phyloP scores from a whole-genome alignment of 257 asterid species.

The Rubia yunnanensis region DNA sequence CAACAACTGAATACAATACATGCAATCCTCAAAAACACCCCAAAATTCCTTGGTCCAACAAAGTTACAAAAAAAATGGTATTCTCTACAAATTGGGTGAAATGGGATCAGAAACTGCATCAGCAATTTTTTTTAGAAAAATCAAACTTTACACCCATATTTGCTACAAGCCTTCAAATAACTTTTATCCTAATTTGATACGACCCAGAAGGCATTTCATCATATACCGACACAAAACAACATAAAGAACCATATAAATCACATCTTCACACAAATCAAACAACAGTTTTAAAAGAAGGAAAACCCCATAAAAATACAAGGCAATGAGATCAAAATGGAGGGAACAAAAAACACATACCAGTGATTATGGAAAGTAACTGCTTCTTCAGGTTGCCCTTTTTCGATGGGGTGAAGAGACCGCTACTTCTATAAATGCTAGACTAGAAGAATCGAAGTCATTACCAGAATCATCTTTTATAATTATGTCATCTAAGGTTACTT shows the following conservation, averaged over 20 bases:
- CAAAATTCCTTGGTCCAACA: not conserved
- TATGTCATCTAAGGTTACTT: no score
- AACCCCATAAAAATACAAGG: not conserved
- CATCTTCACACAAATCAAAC: not conserved
- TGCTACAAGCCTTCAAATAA: not conserved
- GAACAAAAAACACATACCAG: not conserved
- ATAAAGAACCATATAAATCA: not conserved
- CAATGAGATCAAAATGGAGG: not conserved
- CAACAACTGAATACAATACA: not conserved
- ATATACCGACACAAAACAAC: not conserved
- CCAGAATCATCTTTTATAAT: not conserved
- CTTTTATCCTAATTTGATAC: not conserved
- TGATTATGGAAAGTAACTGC: not conserved
- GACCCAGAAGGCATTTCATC: constrained; percentile 4
- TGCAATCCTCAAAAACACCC: not conserved
- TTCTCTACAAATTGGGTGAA: not conserved
- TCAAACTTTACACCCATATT: not conserved
- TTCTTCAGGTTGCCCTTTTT: not conserved
- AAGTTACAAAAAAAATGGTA: not conserved
- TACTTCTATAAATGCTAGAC: not conserved
- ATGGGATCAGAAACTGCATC: not conserved
- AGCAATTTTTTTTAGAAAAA: not conserved
- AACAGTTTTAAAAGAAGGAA: not conserved
- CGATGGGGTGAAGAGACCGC: not conserved
- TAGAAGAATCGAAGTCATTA: not conserved